phyloP scores from a whole-genome alignment of 2,329 filamentous ascomycete species.

The Passalora sequoiae region DNA sequence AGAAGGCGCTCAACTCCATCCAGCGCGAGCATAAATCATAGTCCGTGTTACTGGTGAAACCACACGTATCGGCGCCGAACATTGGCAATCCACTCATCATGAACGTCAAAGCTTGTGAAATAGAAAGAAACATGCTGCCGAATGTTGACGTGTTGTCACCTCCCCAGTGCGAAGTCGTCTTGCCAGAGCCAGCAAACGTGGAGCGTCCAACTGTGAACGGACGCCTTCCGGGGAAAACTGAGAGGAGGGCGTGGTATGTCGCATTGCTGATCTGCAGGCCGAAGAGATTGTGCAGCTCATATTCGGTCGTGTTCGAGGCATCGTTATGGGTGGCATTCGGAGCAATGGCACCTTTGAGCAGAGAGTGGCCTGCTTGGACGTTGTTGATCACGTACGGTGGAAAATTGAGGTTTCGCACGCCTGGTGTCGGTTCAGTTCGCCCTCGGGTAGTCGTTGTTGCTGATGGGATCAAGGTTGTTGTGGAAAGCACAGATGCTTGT shows the following conservation, averaged over 20 bases:
- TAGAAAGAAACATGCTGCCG: constrained; percentile 27
- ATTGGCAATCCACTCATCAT: constrained; percentile 27
- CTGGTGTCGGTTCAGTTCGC: constrained; percentile 15
- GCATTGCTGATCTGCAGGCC: constrained; percentile 24
- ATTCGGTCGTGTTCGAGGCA: constrained; percentile 23
- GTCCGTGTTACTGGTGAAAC: constrained; percentile 24
- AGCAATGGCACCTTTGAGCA: constrained; percentile 21
- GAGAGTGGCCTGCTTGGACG: constrained; percentile 20
- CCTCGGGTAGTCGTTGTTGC: constrained; percentile 16
- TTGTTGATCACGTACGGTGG: constrained; percentile 23
- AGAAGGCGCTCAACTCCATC: constrained; percentile 54
- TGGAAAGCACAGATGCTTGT: constrained; percentile 14
- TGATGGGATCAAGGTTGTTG: constrained; percentile 4
- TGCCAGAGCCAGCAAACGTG: constrained; percentile 25
- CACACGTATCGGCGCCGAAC: constrained; percentile 30
- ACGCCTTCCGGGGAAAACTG: constrained; percentile 22
- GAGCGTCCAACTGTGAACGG: constrained; percentile 27
- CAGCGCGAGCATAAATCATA: constrained; percentile 26
- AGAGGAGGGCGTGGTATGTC: constrained; percentile 25
- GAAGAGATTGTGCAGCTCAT: constrained; percentile 29
- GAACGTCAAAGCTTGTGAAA: constrained; percentile 25
- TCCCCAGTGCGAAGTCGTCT: constrained; percentile 26
- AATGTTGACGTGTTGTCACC: constrained; percentile 27
- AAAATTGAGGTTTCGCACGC: constrained; percentile 18
- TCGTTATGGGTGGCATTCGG: constrained; percentile 27